Evolutionary conservation across 495 filamentous ascomycete species (phyloP), one percentile per base, ranked within the genome.

Genomic region (Jackrogersella multiformis): DNA sequence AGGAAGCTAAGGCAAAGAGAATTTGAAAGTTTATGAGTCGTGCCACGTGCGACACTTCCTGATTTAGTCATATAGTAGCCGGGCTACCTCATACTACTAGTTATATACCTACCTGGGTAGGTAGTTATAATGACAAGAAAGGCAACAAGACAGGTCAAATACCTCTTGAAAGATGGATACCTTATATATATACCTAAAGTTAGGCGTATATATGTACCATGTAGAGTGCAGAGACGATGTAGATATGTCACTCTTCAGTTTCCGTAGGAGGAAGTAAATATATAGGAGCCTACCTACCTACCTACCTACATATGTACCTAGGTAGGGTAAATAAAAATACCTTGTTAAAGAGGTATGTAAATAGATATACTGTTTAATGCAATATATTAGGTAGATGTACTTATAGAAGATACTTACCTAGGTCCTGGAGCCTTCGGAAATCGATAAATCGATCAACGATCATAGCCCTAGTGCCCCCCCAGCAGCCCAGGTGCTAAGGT

Each of bases 31-130:
- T 51, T 30, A 39, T 64, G 34, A 66, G 41, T 64, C 42, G 57
- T 62, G 62, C 63, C 68, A 66, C 64, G 68, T 70, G 62, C 61
- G 35, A 42, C 18, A 41, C 55, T 64, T 64, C 59, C 65, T 41
- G 36, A 51, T 56, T 30, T 26, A 51, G 66, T 56, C 46, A 55
- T 35, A 58, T 5, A 53, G 38, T 41, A 24, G 36, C 32, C 20
- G 26, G 15, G 21, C 35, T 51, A 39, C 41, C 32, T 28, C n/a
- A 26, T 61, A 53, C n/a, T 12, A 4, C 5, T 21, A 24, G 2
- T 24, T 21, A 52, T 4, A 39, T 28, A 9, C 28, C 39, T 56
- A 18, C n/a, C n/a, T n/a, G n/a, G n/a, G n/a, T n/a, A n/a, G n/a
- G n/a, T 42, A 18, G 12, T 28, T 16, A 56, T 42, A 15, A 34